Evolutionary conservation across 805 yeast genomes (phyloP), one percentile per base, ranked within the genome.

Genomic region (Metschnikowia gelsemii): DNA sequence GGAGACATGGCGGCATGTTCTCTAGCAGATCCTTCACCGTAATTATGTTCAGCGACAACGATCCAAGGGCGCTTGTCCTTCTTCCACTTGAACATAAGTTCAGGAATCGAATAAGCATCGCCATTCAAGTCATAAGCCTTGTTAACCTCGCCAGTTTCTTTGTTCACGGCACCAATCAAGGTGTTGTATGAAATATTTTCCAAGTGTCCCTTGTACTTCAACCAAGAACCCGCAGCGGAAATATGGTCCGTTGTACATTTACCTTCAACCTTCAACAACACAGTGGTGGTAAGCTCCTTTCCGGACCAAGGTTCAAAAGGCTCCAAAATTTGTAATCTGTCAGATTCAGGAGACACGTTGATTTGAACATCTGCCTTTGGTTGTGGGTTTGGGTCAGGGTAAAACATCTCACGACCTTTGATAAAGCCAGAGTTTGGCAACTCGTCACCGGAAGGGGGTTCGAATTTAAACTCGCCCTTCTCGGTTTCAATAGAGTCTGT

Each of bases 21-120:
- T 78, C 99, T 86, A 23, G 99, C 97, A 36, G 97, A 90, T 57
- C 99, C 99, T 73, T 91, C 99, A 69, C 99, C 99, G 60, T 91
- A 93, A 68, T 91, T 91, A 63, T 93, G 96, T 65, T 93, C 99
- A 40, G 97, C 98, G 50, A 93, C 84, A 32, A 93, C 97, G 52
- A 81, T 76, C 99, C 99, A 91, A 16, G 95, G 93, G 55, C 85
- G 77, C 13, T 66, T 54, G 47, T 87, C 93, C 38, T 80, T 72
- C 64, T 91, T 90, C 97, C 97, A 93, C 65, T 86, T 86, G 66
- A 82, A 84, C 96, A 93, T 93, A 46, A 90, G 76, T 54, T 88
- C 97, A n/a, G 99, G 99, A 51, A 93, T 93, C 20, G 89, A 78
- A 57, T 76, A 79, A 30, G 73, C 75, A 33, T 75, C 73, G 32